Base-by-base conservation (phyloP, 768 basidiomycete genomes). In the Lanmaoa pseudosensibilis region DNA sequence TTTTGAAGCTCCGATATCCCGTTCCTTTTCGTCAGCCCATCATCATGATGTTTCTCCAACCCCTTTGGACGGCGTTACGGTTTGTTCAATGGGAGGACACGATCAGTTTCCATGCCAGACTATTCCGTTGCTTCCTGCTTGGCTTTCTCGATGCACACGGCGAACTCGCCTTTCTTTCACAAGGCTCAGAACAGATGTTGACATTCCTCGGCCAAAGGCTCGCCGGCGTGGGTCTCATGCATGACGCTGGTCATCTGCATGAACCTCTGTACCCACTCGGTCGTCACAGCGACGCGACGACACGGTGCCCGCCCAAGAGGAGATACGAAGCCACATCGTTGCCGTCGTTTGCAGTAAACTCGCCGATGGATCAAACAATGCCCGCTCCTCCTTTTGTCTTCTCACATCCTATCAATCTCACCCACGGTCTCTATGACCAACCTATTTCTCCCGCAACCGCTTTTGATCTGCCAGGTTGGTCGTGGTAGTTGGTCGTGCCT, bases 41-140 rank as follows among this genome's bases (percentile, higher is more conserved):
- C 23, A 7, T 19, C 10, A 19, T 27, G 46, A 52, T 52, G 46
- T 19, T 61, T n/a, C 39, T 33, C 25, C 19, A 38, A n/a, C 39
- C 21, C 21, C 32, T 57, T 15, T 58, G 39, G 46, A 16, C 39
- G 13, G 39, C 27, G 19, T 39, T 46, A 12, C 30, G 18, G 5
- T 40, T 54, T 30, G n/a, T 40, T 21, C 39, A 44, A 25, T 64
- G 62, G 62, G 41, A 62, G 33, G 65, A 67, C 48, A 56, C 43
- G 7, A 1, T 60, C 25, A 33, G 11, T 36, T 51, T 66, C 33
- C 65, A 66, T 38, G 47, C 32, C 19, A 33, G 5, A 13, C 25
- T 67, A 0, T 51, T 67, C 37, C 65, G 46, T 16, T 65, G 56
- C 46, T 58, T 62, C 46, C 19, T 58, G 1, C 46, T 55, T 15